A percentile compares a stretch with the other conserved stretches of the same genome.
These are phyloP conservation scores for Jimgerdemannia flammicorona DNA, from an alignment of 192 early-diverging fungal genomes.

Conservation along the genomic window DNA sequence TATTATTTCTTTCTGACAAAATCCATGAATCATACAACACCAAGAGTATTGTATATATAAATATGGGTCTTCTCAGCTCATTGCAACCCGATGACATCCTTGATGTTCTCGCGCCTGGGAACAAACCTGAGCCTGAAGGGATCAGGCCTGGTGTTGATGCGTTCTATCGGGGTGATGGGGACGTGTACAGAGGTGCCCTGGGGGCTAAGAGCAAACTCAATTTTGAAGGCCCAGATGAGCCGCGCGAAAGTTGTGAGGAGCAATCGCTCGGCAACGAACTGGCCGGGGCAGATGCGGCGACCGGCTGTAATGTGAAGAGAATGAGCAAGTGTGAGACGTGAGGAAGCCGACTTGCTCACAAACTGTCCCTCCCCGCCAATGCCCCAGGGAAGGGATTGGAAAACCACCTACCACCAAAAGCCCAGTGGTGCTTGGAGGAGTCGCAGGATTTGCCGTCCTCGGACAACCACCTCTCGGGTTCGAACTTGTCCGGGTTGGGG, in stretches of 20 bases:
- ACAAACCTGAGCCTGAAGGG: not conserved
- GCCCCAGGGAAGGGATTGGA: not conserved
- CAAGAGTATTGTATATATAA: no score
- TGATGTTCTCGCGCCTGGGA: no score
- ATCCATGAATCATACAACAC: no score
- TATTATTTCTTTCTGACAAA: no score
- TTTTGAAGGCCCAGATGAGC: not conserved
- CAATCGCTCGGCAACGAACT: not conserved
- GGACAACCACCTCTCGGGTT: not conserved
- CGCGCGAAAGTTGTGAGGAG: not conserved
- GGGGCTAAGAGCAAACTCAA: not conserved
- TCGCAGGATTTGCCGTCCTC: not conserved
- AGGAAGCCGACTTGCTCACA: not conserved
- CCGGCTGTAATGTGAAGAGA: not conserved
- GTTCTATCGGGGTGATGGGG: not conserved
- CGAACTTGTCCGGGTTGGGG: not conserved
- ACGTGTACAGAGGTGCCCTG: not conserved
- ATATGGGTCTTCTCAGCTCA: no score
- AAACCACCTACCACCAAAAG: not conserved
- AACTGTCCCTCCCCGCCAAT: no score
- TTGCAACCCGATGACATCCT: no score
- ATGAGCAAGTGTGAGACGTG: not conserved
- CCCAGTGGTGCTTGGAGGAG: not conserved
- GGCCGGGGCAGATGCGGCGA: slow-evolving; percentile 1
- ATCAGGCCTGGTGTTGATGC: not conserved